These are phyloP conservation scores for Ustilago hordei DNA, from an alignment of 1,284 basidiomycete genomes.

Conservation along the genomic window DNA sequence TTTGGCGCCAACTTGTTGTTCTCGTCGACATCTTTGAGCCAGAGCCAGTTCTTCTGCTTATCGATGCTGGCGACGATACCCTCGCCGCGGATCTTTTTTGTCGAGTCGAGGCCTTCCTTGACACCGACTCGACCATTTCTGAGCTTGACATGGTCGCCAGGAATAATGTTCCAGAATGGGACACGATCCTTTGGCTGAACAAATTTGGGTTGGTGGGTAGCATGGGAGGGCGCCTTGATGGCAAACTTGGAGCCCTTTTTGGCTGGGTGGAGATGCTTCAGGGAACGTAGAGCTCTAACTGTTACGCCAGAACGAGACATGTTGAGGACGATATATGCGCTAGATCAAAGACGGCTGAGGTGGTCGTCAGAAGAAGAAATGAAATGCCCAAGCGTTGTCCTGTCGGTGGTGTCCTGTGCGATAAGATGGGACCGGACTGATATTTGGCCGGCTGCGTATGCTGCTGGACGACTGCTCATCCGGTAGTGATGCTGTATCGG, in stretches of 20 bases:
- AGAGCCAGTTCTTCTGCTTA: conserved; percentile 63
- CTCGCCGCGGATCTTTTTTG: conserved; percentile 57
- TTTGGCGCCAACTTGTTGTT: conserved; percentile 64
- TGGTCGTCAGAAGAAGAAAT: neutral
- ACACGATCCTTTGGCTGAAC: conserved; percentile 70
- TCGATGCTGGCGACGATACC: conserved; percentile 65
- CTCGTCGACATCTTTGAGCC: conserved; percentile 62
- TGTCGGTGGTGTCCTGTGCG: neutral
- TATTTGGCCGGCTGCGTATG: too few relatives aligned
- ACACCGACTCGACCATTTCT: conserved; percentile 62
- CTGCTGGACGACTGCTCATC: neutral
- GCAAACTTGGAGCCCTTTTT: conserved; percentile 63
- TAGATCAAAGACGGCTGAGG: neutral
- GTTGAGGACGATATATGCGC: neutral
- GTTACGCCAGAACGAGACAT: conserved; percentile 41
- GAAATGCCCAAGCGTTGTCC: neutral
- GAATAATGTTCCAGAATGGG: conserved; percentile 70
- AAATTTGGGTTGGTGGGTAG: conserved; percentile 62
- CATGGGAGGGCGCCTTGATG: conserved; percentile 64
- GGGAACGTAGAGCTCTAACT: conserved; percentile 65
- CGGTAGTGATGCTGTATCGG: neutral
- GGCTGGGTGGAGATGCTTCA: conserved; percentile 66
- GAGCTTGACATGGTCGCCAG: conserved; percentile 69
- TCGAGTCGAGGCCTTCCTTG: conserved; percentile 45
- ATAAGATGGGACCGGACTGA: too few relatives aligned